A percentile compares a stretch with the other conserved stretches of the same genome.
These are phyloP conservation scores for Monilinia aucupariae DNA, from an alignment of 2,329 filamentous ascomycete genomes.

Conservation along the genomic window DNA sequence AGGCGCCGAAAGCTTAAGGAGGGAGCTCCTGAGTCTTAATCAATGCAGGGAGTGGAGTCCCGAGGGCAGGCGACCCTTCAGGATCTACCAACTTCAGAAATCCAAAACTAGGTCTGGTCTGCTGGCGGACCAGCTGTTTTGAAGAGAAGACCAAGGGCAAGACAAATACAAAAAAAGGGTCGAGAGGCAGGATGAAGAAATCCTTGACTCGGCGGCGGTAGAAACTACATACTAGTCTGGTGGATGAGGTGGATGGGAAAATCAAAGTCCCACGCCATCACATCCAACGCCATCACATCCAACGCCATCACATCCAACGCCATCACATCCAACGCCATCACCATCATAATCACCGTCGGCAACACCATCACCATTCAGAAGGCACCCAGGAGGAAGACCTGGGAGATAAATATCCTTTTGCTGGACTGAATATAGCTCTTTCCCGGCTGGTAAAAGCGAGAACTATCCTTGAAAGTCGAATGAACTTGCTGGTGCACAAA, in stretches of 20 bases:
- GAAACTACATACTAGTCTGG: neutral
- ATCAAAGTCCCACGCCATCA: too few species aligned
- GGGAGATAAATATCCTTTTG: neutral
- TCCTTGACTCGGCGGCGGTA: too few species aligned
- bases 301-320: neutral
- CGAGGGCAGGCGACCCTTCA: neutral
- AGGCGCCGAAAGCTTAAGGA: neutral
- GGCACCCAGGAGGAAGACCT: neutral
- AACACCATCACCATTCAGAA: neutral
- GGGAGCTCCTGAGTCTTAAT: neutral
- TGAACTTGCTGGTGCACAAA: constrained; percentile 55
- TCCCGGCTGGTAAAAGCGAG: constrained; percentile 8
- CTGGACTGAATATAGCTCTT: too few species aligned
- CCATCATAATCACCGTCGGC: too few species aligned
- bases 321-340: neutral
- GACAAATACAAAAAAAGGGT: neutral
- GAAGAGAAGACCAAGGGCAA: neutral
- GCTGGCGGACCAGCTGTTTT: neutral
- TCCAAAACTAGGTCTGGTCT: neutral
- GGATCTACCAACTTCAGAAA: neutral
- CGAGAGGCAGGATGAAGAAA: too few species aligned
- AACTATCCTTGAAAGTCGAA: constrained; percentile 39
- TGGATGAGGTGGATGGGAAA: too few species aligned
- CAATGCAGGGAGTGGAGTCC: neutral
- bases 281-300: too few species aligned